Percentiles rank a stretch among this genome's conserved stretches.
Evolutionary conservation across 1,284 basidiomycete genomes (phyloP).

Genomic region (Naganishia cerealis): DNA sequence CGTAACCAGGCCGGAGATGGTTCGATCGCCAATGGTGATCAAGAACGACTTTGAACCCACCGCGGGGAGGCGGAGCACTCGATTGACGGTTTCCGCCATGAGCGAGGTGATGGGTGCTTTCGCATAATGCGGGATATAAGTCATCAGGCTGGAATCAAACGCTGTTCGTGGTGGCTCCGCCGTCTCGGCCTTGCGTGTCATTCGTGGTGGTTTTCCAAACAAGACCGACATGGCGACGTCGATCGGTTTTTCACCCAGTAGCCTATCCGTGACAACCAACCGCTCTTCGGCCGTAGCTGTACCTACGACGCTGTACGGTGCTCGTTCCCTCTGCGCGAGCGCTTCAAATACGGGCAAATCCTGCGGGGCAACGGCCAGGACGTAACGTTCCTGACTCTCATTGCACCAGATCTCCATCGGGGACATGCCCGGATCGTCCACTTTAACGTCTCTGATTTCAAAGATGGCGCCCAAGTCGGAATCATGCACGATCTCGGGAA

Average conservation of each 20-base stretch:
- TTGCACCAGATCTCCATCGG: constrained; percentile 99
- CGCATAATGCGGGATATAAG: constrained; percentile 60
- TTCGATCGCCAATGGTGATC: constrained; percentile 95
- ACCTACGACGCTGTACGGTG: constrained; percentile 84
- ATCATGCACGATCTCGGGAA: constrained; percentile 96
- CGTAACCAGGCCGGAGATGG: constrained; percentile 89
- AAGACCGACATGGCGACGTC: constrained; percentile 90
- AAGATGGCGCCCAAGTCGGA: constrained; percentile 85
- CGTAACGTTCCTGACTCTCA: constrained; percentile 97
- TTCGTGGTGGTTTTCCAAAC: constrained; percentile 94
- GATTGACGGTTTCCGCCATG: constrained; percentile 66
- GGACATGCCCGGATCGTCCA: constrained; percentile 90
- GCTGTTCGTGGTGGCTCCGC: constrained; percentile 58
- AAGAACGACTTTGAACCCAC: constrained; percentile 96
- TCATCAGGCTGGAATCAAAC: constrained; percentile 72
- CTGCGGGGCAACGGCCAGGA: constrained; percentile 75
- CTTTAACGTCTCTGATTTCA: constrained; percentile 88
- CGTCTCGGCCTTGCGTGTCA: constrained; percentile 73
- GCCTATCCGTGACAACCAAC: constrained; percentile 83
- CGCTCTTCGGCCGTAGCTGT: constrained; percentile 76
- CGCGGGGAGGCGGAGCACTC: constrained; percentile 84
- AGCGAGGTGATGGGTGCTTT: constrained; percentile 53
- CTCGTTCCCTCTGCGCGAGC: constrained; percentile 84
- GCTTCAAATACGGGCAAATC: constrained; percentile 63
- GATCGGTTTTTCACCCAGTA: constrained; percentile 78